Percentiles rank a stretch among this genome's conserved stretches.
Conservation (phyloP, 2,329 filamentous ascomycete genomes). For the Raffaelea ambrosiae region DNA sequence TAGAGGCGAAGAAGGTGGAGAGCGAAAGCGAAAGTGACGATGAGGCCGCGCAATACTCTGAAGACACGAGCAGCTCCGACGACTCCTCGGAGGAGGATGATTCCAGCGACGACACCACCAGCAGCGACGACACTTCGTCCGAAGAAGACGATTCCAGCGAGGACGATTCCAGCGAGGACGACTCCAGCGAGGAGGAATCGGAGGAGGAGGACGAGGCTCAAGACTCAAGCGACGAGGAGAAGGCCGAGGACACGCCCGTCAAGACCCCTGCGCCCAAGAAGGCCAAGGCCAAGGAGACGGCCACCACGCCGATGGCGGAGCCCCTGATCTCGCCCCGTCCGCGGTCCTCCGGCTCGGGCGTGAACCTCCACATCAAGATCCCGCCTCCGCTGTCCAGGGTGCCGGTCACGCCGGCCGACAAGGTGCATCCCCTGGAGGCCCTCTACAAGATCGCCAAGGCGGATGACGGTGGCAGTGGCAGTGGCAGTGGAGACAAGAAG, state of each 20-base stretch:
- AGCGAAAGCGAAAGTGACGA: background rate
- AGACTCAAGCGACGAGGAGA: slow-evolving; percentile 13
- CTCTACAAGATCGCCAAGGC: slow-evolving; percentile 70
- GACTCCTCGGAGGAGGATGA: background rate
- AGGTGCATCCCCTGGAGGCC: slow-evolving; percentile 80
- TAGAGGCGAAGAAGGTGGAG: background rate
- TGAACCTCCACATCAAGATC: slow-evolving; percentile 47
- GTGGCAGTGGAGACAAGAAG: slow-evolving; percentile 15
- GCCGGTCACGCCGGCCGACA: slow-evolving; percentile 30
- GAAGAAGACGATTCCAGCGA: background rate
- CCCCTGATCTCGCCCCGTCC: slow-evolving; percentile 27
- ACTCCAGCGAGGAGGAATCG: background rate
- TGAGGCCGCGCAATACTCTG: background rate
- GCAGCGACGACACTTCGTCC: slow-evolving; percentile 16
- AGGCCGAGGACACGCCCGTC: slow-evolving; percentile 10
- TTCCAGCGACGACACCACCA: slow-evolving; percentile 15
- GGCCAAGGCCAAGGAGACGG: slow-evolving; percentile 17
- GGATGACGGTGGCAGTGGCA: slow-evolving; percentile 19
- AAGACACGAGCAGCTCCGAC: background rate
- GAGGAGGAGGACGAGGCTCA: background rate
- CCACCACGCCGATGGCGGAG: slow-evolving; percentile 36
- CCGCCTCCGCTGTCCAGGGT: slow-evolving; percentile 28
- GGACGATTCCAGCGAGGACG: background rate
- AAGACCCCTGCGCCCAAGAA: background rate
- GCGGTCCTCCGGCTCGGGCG: slow-evolving; percentile 41